Percentiles rank a stretch among this genome's conserved stretches.
Conservation (phyloP, 2,329 filamentous ascomycete species). For the Colletotrichum nymphaeae region DNA sequence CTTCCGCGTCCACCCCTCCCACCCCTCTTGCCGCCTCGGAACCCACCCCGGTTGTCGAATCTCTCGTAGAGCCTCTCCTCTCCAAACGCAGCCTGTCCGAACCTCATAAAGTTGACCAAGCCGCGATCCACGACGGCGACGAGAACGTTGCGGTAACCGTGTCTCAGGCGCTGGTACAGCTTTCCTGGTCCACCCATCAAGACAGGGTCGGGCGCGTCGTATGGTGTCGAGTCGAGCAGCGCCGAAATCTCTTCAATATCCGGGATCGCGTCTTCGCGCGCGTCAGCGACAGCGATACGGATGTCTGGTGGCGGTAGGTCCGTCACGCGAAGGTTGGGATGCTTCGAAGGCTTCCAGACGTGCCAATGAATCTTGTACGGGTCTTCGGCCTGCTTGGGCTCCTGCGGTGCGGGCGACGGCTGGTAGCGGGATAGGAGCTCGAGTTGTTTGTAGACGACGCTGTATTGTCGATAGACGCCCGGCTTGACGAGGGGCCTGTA, state of each 20-base stretch:
- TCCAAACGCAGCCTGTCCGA: conserved; percentile 84
- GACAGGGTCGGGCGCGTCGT: conserved; percentile 64
- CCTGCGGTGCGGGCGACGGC: conserved; percentile 51
- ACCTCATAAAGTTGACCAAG: conserved; percentile 85
- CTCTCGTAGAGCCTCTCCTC: conserved; percentile 78
- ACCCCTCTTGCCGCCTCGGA: conserved; percentile 52
- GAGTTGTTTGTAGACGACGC: conserved; percentile 80
- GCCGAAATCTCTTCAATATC: conserved; percentile 77
- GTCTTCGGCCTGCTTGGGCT: conserved; percentile 46
- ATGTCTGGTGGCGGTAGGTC: conserved; percentile 84
- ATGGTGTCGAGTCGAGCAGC: conserved; percentile 80
- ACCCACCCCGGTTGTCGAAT: conserved; percentile 53
- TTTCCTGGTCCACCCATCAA: conserved; percentile 54
- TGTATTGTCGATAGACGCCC: conserved; percentile 74
- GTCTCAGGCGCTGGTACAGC: conserved; percentile 83
- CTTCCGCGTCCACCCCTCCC: conserved; percentile 57
- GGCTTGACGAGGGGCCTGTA: conserved; percentile 70
- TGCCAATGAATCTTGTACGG: conserved; percentile 83
- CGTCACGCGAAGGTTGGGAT: conserved; percentile 79
- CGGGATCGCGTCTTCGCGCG: conserved; percentile 77
- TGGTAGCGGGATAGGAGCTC: conserved; percentile 79
- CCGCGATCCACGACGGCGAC: conserved; percentile 92
- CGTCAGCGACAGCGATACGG: conserved; percentile 83
- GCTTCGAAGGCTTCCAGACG: conserved; percentile 79
- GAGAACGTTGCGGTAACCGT: conserved; percentile 86